phyloP scores from a whole-genome alignment of 2,329 filamentous ascomycete genomes.

The Mycosphaerella arachidis region DNA sequence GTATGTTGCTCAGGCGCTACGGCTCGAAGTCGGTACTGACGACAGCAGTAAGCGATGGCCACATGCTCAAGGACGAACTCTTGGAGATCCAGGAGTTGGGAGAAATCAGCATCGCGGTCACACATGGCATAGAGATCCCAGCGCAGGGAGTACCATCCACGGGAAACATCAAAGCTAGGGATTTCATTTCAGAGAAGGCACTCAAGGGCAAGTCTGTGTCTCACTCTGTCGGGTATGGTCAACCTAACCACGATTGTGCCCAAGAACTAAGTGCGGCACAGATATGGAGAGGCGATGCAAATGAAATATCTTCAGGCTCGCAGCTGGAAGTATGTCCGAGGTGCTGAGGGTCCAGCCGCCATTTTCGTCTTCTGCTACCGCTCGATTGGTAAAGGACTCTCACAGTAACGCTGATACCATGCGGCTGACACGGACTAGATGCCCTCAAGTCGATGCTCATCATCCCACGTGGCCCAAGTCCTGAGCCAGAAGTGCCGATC shows the following conservation, averaged over 20 bases:
- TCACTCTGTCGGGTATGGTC: slow-evolving; percentile 14
- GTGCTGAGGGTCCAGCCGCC: slow-evolving; percentile 8
- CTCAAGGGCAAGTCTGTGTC: slow-evolving; percentile 19
- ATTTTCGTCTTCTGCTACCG: slow-evolving; percentile 24
- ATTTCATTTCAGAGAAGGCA: slow-evolving; percentile 15
- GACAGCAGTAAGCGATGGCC: neutral
- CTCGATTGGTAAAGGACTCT: slow-evolving; percentile 12
- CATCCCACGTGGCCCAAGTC: slow-evolving; percentile 22
- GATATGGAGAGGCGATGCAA: no score
- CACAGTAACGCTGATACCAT: no score
- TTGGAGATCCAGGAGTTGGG: neutral
- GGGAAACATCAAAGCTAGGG: neutral
- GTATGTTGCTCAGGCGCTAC: neutral
- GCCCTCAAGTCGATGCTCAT: slow-evolving; percentile 21
- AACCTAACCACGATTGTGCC: no score
- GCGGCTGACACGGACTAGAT: slow-evolving; percentile 1
- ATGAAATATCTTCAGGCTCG: no score
- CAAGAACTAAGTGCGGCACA: no score
- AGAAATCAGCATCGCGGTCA: neutral
- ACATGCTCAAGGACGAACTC: neutral
- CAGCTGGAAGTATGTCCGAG: no score
- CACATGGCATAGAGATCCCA: no score
- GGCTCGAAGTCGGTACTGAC: neutral
- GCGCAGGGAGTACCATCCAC: neutral
- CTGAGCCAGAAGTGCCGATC: slow-evolving; percentile 9